Conservation (phyloP, 2,329 filamentous ascomycete genomes). For the Tricladium varicosporioides region DNA sequence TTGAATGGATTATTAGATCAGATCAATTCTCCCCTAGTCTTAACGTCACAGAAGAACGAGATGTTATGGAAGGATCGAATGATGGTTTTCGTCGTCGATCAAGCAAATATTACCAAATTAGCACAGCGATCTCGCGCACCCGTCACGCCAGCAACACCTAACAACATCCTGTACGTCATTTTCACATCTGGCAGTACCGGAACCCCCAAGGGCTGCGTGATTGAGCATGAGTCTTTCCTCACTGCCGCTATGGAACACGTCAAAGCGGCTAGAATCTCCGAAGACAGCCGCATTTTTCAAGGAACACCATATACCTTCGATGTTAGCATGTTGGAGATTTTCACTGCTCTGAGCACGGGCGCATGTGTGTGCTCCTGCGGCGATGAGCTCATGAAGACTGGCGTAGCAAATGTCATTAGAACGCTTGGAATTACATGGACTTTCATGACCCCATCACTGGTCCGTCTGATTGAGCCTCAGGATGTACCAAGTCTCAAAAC, state of each 20-base stretch:
- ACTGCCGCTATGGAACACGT: not conserved
- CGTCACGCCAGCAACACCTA: not conserved
- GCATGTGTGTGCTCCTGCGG: not conserved
- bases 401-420: slow-evolving; percentile 15
- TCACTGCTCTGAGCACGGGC: not conserved
- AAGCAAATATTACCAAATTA: not conserved
- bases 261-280: not conserved
- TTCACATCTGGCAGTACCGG: slow-evolving; percentile 2
- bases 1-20: not conserved
- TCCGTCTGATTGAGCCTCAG: slow-evolving; percentile 77
- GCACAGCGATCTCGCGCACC: not conserved
- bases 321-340: not conserved
- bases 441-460: slow-evolving; percentile 21
- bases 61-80: not conserved
- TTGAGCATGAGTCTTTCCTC: not conserved
- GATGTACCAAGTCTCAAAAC: slow-evolving; percentile 68
- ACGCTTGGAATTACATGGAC: slow-evolving; percentile 18
- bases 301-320: not conserved
- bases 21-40: not conserved
- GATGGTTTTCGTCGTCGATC: not conserved
- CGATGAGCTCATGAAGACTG: not conserved
- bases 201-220: not conserved
- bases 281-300: not conserved
- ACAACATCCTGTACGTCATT: not conserved
- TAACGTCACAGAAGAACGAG: not conserved